Percentiles rank a stretch among this genome's conserved stretches.
Evolutionary conservation across 441 rosid species (phyloP).

Genomic region (Gossypium davidsonii): DNA sequence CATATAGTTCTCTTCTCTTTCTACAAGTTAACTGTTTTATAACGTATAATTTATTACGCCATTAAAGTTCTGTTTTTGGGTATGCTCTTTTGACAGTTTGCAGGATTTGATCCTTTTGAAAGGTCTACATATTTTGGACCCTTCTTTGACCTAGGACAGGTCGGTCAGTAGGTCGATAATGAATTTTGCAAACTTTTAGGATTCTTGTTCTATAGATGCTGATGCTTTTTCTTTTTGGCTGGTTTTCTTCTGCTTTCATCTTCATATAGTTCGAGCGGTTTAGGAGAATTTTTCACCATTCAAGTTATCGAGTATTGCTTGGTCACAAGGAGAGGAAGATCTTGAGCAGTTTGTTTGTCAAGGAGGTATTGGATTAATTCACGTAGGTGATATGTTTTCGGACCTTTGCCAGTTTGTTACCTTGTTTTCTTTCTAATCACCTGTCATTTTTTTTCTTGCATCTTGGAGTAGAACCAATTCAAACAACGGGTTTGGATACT

Average conservation of each 20-base stretch:
- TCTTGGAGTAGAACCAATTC: conserved; percentile 46
- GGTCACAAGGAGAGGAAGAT: conserved; percentile 78
- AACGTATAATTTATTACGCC: neutral
- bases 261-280: conserved; percentile 71
- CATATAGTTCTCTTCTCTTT: neutral
- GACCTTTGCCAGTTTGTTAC: neutral
- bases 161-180: conserved; percentile 22
- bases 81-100: conserved; percentile 49
- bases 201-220: neutral
- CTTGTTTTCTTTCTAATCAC: neutral
- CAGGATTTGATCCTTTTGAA: conserved; percentile 94
- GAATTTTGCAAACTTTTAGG: neutral
- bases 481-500: conserved; percentile 82
- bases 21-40: neutral
- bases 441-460: neutral
- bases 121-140: conserved; percentile 89
- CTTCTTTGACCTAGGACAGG: conserved; percentile 91
- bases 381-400: neutral
- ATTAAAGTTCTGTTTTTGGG: neutral
- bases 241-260: neutral
- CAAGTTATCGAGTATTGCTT: conserved; percentile 74
- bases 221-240: conserved; percentile 2
- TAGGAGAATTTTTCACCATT: conserved; percentile 87
- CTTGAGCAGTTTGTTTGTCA: conserved; percentile 67
- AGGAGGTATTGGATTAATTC: conserved; percentile 49